Evolutionary conservation across 1,139 yeast genomes (phyloP).

Genomic region (Debaryomyces subglobosus): DNA sequence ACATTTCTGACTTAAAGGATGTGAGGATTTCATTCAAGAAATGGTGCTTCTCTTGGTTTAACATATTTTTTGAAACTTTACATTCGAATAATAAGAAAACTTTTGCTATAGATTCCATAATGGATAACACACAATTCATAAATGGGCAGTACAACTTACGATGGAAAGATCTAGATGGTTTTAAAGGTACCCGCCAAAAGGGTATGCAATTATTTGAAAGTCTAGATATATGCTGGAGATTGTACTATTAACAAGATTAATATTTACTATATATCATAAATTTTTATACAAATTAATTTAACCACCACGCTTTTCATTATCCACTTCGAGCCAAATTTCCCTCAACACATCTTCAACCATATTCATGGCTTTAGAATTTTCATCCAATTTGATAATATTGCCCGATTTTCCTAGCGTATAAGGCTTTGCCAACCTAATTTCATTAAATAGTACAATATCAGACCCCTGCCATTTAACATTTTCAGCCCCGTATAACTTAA

Average conservation of each 20-base stretch:
- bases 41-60: slow-evolving; percentile 36
- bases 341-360: slow-evolving; percentile 57
- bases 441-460: slow-evolving; percentile 29
- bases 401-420: slow-evolving; percentile 30
- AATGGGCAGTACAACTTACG: slow-evolving; percentile 9
- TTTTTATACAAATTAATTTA: slow-evolving; percentile 21
- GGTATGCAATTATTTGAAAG: slow-evolving; percentile 59
- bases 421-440: slow-evolving; percentile 31
- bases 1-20: slow-evolving; percentile 11
- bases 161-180: slow-evolving; percentile 76
- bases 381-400: slow-evolving; percentile 26
- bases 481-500: slow-evolving; percentile 23
- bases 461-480: slow-evolving; percentile 30
- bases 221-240: slow-evolving; percentile 42
- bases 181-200: slow-evolving; percentile 56
- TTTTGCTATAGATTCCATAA: slow-evolving; percentile 3
- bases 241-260: slow-evolving; percentile 8
- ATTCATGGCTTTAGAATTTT: slow-evolving; percentile 41
- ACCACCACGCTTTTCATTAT: slow-evolving; percentile 62
- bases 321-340: slow-evolving; percentile 58
- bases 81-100: slow-evolving; percentile 2
- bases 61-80: slow-evolving; percentile 18
- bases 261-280: slow-evolving; percentile 8
- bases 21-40: slow-evolving; percentile 17
- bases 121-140: slow-evolving; percentile 2